Conservation (phyloP, 169 alveolate genomes). For the Perkinsus chesapeaki region DNA sequence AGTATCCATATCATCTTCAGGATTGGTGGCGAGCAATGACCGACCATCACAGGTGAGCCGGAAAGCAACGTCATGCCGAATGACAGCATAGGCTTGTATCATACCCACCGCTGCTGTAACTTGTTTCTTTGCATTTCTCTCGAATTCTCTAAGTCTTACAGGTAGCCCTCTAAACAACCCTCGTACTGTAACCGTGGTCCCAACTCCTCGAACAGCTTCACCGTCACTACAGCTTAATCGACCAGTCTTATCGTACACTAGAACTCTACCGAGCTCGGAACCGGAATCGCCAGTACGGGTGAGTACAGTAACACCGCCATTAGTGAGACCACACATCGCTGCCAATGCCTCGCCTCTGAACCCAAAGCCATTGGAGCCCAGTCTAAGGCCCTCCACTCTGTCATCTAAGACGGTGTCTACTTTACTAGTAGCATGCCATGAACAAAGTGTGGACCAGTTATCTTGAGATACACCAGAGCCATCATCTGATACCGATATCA, state of each 20-base stretch:
- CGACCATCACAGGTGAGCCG: not conserved
- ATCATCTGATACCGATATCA: not conserved
- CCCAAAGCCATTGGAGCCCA: not conserved
- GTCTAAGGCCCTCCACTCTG: not conserved
- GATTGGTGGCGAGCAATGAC: not conserved
- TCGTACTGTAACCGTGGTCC: not conserved
- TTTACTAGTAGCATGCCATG: not conserved
- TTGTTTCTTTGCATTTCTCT: not conserved
- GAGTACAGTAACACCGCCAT: not conserved
- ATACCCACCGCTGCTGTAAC: not conserved
- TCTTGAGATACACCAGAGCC: not conserved
- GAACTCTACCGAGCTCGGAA: not conserved
- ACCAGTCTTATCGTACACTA: not conserved
- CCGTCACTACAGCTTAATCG: not conserved
- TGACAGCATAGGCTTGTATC: not conserved
- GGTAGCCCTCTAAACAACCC: not conserved
- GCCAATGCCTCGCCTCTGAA: constrained; percentile 11
- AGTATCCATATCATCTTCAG: not conserved
- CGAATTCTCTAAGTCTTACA: not conserved
- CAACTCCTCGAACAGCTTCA: not conserved
- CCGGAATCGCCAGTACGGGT: not conserved
- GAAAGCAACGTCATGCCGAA: not conserved
- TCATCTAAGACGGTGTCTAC: not conserved
- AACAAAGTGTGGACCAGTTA: not conserved
- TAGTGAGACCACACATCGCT: not conserved